Base-by-base conservation (phyloP, 257 asterid genomes). In the Oldenlandia corymbosa region DNA sequence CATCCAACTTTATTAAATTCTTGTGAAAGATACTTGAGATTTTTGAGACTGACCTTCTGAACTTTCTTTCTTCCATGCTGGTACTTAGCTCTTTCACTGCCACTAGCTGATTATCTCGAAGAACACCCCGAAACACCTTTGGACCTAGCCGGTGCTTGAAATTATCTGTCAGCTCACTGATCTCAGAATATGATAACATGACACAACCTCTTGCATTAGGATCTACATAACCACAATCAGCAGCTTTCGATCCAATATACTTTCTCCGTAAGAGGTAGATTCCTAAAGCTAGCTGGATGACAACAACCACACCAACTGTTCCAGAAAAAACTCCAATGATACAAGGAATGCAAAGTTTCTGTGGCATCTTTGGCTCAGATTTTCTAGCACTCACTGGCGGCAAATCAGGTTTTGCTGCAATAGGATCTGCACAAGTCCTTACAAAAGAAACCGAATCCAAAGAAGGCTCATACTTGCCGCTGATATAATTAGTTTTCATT, bases 391-490 rank as follows among this genome's bases (percentile, higher is more conserved):
- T 24, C 41, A 66, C 10, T 21, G 68, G 58, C 16, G 65, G 16
- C 23, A 65, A n/a, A 17, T 26, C 68, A 39, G 76, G 78, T 45
- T 60, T 57, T 48, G 59, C 75, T n/a, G 81, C 81, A 14, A 64
- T 62, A 47, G 84, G 84, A 50, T 79, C 84, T 18, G 67, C 65
- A 64, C 84, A 79, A 9, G 73, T 52, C 77, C 70, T 79, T 12
- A 69, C 66, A 26, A 72, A 70, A 47, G 84, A 75, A 10, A 75
- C 36, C 3, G 70, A 67, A 42, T 69, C 60, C 61, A 76, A 53
- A 43, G 84, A 75, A 41, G 79, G 57, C 50, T 75, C 70, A 42
- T 58, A 79, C 66, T 62, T 58, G 57, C 84, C 84, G 41, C 84
- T 34, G 23, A 79, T 47, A 36, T 79, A 75, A 39, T 27, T 77